Evolutionary conservation across 1,139 yeast species (phyloP), one percentile per base, ranked within the genome.

Genomic region (Kurtzmaniella quercitrusa): DNA sequence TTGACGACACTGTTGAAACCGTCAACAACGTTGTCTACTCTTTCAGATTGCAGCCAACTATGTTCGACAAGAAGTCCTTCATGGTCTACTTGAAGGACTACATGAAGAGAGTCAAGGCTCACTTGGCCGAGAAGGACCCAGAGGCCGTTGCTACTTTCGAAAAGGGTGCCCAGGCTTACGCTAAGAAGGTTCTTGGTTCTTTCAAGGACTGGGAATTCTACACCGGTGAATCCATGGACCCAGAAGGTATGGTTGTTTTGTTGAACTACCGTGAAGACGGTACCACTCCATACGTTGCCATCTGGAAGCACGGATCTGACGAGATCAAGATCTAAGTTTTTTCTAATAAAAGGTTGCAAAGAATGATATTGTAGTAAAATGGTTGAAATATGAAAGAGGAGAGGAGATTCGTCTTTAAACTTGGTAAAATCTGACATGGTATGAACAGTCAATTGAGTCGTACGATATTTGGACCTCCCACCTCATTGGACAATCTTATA

Each of bases 201-300:
- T 93, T 93, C 93, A 85, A 84, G 70, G 98, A 93, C 82, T 93
- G 94, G 95, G 98, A 93, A 68, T 93, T 93, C 82, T 93, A 75
- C 90, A 93, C 96, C 59, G 98, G 98, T 80, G 98, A 93, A 80
- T 86, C 96, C 66, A 94, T 93, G 99, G 96, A 94, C 84, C 97
- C 98, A 70, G 98, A 93, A 73, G 97, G 86, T 63, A 93, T 93
- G 98, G 76, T 93, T 67, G 91, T 89, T 59, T 83, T 93, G 73
- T 86, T 93, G 77, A 93, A 93, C 95, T 93, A 93, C 90, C 95
- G 99, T 79, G 98, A 93, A 79, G 98, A 93, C 68, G 99, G 98
- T 79, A 78, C 83, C 62, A 94, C 99, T 58, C 98, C 98, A 66
- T 94, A 67, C 79, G 94, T 93, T 66, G 89, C 91, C 58, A 82